These are phyloP conservation scores for Aspergillus funiculosus DNA, from an alignment of 495 filamentous ascomycete species.

Conservation along the genomic window DNA sequence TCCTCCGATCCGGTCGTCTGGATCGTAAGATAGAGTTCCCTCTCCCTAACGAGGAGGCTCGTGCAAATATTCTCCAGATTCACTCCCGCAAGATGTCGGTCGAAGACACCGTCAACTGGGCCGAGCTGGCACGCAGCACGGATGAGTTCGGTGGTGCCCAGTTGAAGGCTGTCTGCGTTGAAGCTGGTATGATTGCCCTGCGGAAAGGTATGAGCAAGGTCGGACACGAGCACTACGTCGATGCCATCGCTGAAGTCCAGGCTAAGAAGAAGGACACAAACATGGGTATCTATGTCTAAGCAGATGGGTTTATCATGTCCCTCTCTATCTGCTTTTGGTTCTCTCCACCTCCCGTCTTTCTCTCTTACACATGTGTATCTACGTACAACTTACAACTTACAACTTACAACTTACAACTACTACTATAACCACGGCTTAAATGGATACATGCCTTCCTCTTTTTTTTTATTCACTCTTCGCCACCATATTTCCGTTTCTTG, in stretches of 20 bases:
- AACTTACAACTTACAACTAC: no score
- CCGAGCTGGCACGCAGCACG: slow-evolving; percentile 90
- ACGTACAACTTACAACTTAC: no score
- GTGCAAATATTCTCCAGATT: slow-evolving; percentile 94
- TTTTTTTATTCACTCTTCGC: no score
- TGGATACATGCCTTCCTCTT: slow-evolving; percentile 1
- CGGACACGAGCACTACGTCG: slow-evolving; percentile 96
- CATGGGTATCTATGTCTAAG: slow-evolving; percentile 50
- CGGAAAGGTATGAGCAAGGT: slow-evolving; percentile 90
- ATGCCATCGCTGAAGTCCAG: slow-evolving; percentile 95
- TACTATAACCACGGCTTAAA: slow-evolving; percentile 2
- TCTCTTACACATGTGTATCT: slow-evolving; percentile 26
- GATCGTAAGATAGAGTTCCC: slow-evolving; percentile 99
- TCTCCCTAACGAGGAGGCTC: slow-evolving; percentile 96
- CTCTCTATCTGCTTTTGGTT: slow-evolving; percentile 6
- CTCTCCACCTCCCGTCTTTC: slow-evolving; percentile 11
- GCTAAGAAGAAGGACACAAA: slow-evolving; percentile 93
- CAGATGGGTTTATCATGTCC: neutral
- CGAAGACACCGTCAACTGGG: slow-evolving; percentile 90
- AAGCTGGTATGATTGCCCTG: slow-evolving; percentile 98
- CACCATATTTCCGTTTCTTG: no score
- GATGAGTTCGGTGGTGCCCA: slow-evolving; percentile 98
- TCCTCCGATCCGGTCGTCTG: slow-evolving; percentile 88
- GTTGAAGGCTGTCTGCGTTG: slow-evolving; percentile 97
- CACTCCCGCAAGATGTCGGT: slow-evolving; percentile 99